phyloP scores from a whole-genome alignment of 768 basidiomycete genomes.

The Boletus sp. region DNA sequence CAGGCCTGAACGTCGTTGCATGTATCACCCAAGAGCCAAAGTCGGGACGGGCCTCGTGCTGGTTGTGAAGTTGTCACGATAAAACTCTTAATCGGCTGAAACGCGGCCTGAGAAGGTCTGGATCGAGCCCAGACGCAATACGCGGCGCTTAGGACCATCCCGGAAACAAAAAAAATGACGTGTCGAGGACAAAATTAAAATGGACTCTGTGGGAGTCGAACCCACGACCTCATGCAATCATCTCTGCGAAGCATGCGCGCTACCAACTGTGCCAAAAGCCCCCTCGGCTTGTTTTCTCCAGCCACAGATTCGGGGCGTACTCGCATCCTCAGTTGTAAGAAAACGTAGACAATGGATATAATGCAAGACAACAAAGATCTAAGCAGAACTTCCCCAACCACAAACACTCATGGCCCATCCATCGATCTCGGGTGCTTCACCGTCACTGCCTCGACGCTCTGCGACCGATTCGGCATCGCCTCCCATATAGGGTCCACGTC shows the following conservation, averaged over 20 bases:
- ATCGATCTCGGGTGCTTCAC: conserved; percentile 66
- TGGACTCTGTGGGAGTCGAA: conserved; percentile 48
- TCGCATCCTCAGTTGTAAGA: too few species aligned
- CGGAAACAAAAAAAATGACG: neutral
- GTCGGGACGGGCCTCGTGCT: neutral
- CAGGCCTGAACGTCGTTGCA: conserved; percentile 58
- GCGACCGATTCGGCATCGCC: conserved; percentile 66
- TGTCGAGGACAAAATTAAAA: neutral
- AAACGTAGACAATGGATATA: too few species aligned
- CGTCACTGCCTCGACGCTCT: conserved; percentile 52
- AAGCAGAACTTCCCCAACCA: conserved; percentile 3
- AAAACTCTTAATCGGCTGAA: conserved; percentile 1
- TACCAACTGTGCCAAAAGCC: conserved; percentile 61
- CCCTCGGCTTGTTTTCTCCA: conserved; percentile 1
- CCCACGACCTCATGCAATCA: conserved; percentile 55
- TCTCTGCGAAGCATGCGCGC: conserved; percentile 56
- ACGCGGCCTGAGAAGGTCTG: neutral
- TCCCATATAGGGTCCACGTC: conserved; percentile 99
- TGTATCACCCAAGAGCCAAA: conserved; percentile 33
- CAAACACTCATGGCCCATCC: conserved; percentile 20
- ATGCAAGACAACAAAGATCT: conserved; percentile 12
- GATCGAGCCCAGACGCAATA: neutral
- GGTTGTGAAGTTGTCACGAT: neutral
- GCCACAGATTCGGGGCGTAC: too few species aligned
- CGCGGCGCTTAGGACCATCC: too few species aligned